Conservation (phyloP, 2,329 filamentous ascomycete genomes). For the Penicillium frequentans region DNA sequence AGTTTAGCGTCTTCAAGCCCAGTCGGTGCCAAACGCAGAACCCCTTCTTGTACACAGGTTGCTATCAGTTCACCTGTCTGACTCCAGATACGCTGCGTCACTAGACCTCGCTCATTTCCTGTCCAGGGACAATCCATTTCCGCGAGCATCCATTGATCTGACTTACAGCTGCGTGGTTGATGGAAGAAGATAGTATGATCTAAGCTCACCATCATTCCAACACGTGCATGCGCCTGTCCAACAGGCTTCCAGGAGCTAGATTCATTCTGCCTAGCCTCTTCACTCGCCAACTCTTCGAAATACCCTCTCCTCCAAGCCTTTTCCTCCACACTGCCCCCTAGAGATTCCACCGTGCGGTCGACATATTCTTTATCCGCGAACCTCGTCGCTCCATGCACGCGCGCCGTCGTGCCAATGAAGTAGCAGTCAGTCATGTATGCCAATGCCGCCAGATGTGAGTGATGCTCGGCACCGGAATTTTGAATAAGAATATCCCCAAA, state of each 20-base stretch:
- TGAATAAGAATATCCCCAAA: no score
- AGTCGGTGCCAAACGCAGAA: no score
- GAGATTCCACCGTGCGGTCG: no score
- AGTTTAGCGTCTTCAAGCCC: no score
- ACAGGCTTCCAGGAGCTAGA: no score
- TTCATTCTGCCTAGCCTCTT: no score
- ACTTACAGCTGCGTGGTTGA: background rate
- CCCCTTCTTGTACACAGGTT: constrained; percentile 5
- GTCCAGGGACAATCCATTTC: constrained; percentile 4
- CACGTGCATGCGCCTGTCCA: no score
- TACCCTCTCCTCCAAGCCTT: no score
- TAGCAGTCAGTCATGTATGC: constrained; percentile 18
- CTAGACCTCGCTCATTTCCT: constrained; percentile 3
- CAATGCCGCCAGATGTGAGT: constrained; percentile 8
- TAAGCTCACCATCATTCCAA: constrained; percentile 10
- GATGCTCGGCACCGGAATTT: background rate
- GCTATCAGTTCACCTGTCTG: background rate
- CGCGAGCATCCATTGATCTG: constrained; percentile 5
- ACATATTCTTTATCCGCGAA: no score
- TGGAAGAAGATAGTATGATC: constrained; percentile 10
- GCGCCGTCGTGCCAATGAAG: constrained; percentile 10
- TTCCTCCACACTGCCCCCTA: no score
- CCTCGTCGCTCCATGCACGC: background rate
- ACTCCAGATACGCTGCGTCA: constrained; percentile 2
- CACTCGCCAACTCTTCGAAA: no score